phyloP scores from a whole-genome alignment of 2,329 filamentous ascomycete genomes.

The Fusarium sp. region DNA sequence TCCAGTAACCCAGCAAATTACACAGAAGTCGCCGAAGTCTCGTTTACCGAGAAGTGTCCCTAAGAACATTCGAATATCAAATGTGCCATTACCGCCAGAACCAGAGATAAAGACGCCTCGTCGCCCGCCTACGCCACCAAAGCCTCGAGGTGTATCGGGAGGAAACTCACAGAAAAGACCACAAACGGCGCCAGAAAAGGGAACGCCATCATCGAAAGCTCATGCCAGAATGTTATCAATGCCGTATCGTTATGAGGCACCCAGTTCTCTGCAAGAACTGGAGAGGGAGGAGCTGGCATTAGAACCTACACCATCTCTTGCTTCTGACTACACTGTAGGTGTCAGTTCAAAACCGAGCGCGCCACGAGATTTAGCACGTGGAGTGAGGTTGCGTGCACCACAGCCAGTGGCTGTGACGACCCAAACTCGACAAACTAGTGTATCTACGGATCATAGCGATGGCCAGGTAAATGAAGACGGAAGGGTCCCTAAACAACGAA shows the following conservation, averaged over 20 bases:
- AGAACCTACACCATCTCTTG: slow-evolving; percentile 14
- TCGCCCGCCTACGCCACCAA: slow-evolving; percentile 31
- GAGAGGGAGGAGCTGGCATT: slow-evolving; percentile 4
- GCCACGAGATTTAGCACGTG: not conserved
- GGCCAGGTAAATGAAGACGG: not conserved
- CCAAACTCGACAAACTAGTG: slow-evolving; percentile 12
- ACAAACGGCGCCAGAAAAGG: slow-evolving; percentile 15
- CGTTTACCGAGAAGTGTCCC: slow-evolving; percentile 9
- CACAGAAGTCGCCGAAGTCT: slow-evolving; percentile 14
- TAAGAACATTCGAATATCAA: slow-evolving; percentile 5
- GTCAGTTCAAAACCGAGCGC: not conserved
- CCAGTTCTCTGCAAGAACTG: not conserved
- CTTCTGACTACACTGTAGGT: slow-evolving; percentile 5
- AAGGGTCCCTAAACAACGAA: slow-evolving; percentile 5
- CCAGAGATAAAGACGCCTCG: slow-evolving; percentile 8
- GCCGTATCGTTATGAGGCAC: slow-evolving; percentile 2
- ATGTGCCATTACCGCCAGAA: slow-evolving; percentile 26
- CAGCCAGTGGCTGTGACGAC: not conserved
- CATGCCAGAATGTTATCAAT: slow-evolving; percentile 10
- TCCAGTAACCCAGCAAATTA: not conserved
- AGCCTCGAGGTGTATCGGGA: slow-evolving; percentile 9
- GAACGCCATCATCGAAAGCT: not conserved
- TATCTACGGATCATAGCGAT: slow-evolving; percentile 3
- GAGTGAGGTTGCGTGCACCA: slow-evolving; percentile 2
- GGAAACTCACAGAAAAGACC: slow-evolving; percentile 2